Evolutionary conservation across 805 yeast genomes (phyloP).

Genomic region (Spathaspora arborariae): DNA sequence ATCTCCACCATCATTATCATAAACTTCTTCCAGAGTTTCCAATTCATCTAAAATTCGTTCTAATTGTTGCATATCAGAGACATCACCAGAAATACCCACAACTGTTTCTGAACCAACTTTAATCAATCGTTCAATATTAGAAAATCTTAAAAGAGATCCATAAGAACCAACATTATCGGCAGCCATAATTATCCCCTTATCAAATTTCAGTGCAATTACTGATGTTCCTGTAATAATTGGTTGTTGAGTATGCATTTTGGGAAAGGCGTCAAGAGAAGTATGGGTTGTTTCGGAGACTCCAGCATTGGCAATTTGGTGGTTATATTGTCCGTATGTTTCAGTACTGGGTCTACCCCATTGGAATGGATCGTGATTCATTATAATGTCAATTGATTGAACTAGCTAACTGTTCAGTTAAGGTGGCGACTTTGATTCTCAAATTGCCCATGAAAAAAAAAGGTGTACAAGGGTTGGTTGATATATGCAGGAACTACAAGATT

Average conservation of each 20-base stretch:
- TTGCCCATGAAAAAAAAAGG: not conserved
- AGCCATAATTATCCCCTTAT: conserved; percentile 88
- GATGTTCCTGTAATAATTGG: conserved; percentile 97
- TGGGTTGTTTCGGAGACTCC: conserved; percentile 10
- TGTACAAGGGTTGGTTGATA: not conserved
- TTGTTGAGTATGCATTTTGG: conserved; percentile 82
- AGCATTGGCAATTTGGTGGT: conserved; percentile 68
- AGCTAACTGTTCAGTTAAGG: not conserved
- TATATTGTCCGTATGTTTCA: conserved; percentile 77
- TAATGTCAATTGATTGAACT: not conserved
- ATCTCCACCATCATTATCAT: conserved; percentile 65
- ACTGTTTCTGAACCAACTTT: conserved; percentile 82
- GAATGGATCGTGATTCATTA: conserved; percentile 92
- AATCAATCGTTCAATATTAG: conserved; percentile 77
- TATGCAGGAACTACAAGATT: not conserved
- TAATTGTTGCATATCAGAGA: conserved; percentile 87
- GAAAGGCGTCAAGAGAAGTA: conserved; percentile 35
- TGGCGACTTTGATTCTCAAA: not conserved
- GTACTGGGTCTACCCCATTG: conserved; percentile 95
- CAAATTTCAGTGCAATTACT: conserved; percentile 85
- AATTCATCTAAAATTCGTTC: conserved; percentile 73
- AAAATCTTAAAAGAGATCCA: conserved; percentile 88
- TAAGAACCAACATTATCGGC: conserved; percentile 92
- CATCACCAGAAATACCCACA: conserved; percentile 93
- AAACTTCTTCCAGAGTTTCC: conserved; percentile 65